Percentiles rank a stretch among this genome's conserved stretches.
These are phyloP conservation scores for Clathrus columnatus DNA, from an alignment of 768 basidiomycete genomes.

Conservation along the genomic window DNA sequence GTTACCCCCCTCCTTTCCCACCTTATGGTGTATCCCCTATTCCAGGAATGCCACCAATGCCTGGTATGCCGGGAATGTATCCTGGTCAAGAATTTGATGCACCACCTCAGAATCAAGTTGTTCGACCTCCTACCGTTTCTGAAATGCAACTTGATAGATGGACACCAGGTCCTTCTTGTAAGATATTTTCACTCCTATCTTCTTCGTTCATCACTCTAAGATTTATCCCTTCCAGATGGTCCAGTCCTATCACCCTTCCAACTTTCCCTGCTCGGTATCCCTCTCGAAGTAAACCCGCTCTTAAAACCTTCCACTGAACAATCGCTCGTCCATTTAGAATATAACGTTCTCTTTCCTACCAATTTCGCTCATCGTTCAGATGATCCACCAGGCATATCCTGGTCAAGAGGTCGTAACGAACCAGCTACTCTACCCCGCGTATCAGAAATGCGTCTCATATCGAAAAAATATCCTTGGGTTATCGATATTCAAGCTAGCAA, in stretches of 20 bases:
- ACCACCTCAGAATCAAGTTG: not conserved
- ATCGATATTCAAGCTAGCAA: constrained; percentile 39
- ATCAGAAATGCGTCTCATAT: constrained; percentile 42
- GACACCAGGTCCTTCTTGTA: not conserved
- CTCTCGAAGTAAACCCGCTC: constrained; percentile 51
- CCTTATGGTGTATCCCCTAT: not conserved
- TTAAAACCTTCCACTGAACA: constrained; percentile 36
- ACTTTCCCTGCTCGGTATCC: constrained; percentile 38
- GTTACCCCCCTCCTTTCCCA: not conserved
- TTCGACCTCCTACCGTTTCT: not conserved
- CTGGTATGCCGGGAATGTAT: not conserved
- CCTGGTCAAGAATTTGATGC: not conserved
- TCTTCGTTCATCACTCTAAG: not conserved
- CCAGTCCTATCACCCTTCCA: constrained; percentile 62
- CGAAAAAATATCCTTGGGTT: constrained; percentile 46
- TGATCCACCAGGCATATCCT: constrained; percentile 53
- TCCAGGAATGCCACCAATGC: not conserved
- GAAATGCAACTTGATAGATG: not conserved
- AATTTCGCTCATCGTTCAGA: constrained; percentile 51
- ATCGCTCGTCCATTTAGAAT: constrained; percentile 44
- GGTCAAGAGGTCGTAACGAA: constrained; percentile 54
- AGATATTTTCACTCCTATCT: not conserved
- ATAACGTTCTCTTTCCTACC: constrained; percentile 67
- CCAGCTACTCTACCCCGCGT: constrained; percentile 62
- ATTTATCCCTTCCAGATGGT: constrained; percentile 36